phyloP scores from a whole-genome alignment of 2,329 filamentous ascomycete genomes.

The Arthrocladium fulminans region DNA sequence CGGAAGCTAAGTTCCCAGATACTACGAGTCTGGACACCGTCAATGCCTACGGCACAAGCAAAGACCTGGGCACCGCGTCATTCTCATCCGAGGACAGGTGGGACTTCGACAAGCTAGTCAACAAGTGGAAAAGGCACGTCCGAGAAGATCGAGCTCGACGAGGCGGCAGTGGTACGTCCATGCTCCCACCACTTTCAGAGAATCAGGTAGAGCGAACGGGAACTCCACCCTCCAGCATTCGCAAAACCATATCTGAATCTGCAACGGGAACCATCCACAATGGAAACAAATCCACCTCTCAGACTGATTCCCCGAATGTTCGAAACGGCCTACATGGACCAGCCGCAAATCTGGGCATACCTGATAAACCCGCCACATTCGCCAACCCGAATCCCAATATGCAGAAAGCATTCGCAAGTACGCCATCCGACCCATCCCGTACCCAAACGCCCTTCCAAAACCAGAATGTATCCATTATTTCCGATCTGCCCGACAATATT shows the following conservation, averaged over 20 bases:
- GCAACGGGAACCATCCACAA: background rate
- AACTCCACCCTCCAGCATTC: background rate
- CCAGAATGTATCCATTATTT: constrained; percentile 2
- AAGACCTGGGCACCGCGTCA: constrained; percentile 11
- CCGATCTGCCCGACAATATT: constrained; percentile 2
- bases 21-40: constrained; percentile 11
- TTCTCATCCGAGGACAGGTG: constrained; percentile 28
- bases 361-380: background rate
- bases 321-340: background rate
- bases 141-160: constrained; percentile 23
- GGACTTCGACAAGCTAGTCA: constrained; percentile 41
- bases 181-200: constrained; percentile 4
- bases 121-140: constrained; percentile 41
- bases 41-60: constrained; percentile 2
- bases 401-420: constrained; percentile 3
- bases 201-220: background rate
- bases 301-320: background rate
- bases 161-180: background rate
- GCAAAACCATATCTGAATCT: background rate
- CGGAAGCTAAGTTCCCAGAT: constrained; percentile 16
- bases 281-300: background rate
- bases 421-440: constrained; percentile 1
- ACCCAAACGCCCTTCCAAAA: constrained; percentile 2
- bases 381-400: background rate
- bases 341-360: background rate